Evolutionary conservation across 306 rosid species (phyloP).

Genomic region (Malus orientalis): DNA sequence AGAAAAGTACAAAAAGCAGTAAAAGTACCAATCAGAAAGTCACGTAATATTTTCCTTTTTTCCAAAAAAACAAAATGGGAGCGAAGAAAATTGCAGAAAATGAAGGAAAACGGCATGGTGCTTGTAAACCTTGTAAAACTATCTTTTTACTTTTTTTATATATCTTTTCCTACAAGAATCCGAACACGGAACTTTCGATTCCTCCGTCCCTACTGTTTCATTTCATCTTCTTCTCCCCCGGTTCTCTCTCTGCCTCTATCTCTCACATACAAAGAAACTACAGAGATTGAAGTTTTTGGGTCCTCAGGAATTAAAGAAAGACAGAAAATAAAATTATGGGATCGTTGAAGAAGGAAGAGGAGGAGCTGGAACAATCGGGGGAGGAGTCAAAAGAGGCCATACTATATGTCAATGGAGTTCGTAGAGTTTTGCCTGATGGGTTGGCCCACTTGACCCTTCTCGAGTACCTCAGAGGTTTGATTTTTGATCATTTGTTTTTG

Average conservation of each 20-base stretch:
- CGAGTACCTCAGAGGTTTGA: slow-evolving; percentile 85
- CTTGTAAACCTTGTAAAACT: neutral
- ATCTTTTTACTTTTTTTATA: too few species aligned
- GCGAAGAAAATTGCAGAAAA: neutral
- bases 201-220: neutral
- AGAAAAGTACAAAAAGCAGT: too few species aligned
- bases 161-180: neutral
- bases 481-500: neutral
- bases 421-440: slow-evolving; percentile 66
- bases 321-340: slow-evolving; percentile 39
- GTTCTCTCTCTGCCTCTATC: neutral
- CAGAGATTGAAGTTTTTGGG: neutral
- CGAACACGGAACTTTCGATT: neutral
- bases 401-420: slow-evolving; percentile 62
- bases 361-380: slow-evolving; percentile 13
- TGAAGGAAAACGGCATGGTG: too few species aligned
- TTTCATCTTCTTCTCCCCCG: neutral
- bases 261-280: too few species aligned
- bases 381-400: slow-evolving; percentile 42
- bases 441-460: slow-evolving; percentile 82
- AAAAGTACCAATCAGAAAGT: too few species aligned
- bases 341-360: slow-evolving; percentile 49
- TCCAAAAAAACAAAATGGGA: too few species aligned
- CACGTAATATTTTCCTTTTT: too few species aligned
- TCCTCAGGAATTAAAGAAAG: neutral